Percentiles rank a stretch among this genome's conserved stretches.
Conservation (phyloP, 345 rosid genomes). For the Tarenaya hassleriana region DNA sequence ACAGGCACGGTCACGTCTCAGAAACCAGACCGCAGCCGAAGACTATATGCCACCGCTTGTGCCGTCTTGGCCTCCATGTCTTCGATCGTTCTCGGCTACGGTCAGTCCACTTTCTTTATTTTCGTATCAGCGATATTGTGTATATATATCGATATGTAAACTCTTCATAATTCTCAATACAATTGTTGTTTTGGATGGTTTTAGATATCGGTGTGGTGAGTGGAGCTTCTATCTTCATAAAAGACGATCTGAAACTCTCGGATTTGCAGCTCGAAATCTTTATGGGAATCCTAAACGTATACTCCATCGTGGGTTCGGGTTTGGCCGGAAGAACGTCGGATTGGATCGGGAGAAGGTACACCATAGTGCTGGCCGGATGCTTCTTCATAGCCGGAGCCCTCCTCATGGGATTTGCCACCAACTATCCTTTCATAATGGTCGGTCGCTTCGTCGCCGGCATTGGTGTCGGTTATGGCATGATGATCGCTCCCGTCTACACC, state of each 20-base stretch:
- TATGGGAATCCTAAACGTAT: slow-evolving; percentile 45
- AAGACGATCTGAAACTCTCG: slow-evolving; percentile 30
- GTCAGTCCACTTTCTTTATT: slow-evolving; percentile 20
- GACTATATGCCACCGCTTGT: slow-evolving; percentile 37
- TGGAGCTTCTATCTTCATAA: slow-evolving; percentile 44
- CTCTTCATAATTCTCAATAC: too few relatives aligned
- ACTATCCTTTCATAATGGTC: slow-evolving; percentile 54
- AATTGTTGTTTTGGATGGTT: too few relatives aligned
- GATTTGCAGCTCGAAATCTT: slow-evolving; percentile 42
- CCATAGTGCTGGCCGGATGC: slow-evolving; percentile 52
- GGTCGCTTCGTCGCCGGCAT: too few relatives aligned
- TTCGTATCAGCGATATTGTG: background rate
- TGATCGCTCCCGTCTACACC: slow-evolving; percentile 78
- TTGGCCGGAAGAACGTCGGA: slow-evolving; percentile 67
- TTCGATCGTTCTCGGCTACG: slow-evolving; percentile 57
- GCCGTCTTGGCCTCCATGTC: slow-evolving; percentile 57
- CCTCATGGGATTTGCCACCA: slow-evolving; percentile 67
- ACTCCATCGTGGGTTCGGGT: slow-evolving; percentile 51
- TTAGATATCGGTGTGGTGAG: slow-evolving; percentile 67
- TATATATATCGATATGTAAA: background rate
- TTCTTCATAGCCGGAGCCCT: slow-evolving; percentile 61
- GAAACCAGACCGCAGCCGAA: too few relatives aligned
- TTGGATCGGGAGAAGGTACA: slow-evolving; percentile 67
- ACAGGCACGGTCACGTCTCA: too few relatives aligned
- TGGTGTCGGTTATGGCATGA: slow-evolving; percentile 66